Evolutionary conservation across 2,329 filamentous ascomycete species (phyloP).

Genomic region (Exserohilum rostratum): DNA sequence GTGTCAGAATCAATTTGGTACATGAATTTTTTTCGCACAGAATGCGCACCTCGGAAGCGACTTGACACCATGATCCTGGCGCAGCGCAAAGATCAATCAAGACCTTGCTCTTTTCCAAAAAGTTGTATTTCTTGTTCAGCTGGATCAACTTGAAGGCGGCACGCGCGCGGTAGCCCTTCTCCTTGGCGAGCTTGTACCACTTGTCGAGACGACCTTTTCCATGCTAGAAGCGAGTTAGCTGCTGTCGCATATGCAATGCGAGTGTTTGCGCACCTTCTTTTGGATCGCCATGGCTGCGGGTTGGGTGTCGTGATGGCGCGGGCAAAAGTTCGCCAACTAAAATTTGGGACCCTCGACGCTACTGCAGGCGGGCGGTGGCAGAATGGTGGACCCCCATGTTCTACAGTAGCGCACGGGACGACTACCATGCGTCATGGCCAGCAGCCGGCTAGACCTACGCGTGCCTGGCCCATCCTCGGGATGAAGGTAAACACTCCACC

Average conservation of each 20-base stretch:
- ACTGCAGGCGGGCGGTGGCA: conserved; percentile 24
- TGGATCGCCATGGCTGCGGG: conserved; percentile 80
- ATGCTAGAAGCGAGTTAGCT: conserved; percentile 60
- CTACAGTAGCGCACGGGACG: conserved; percentile 12
- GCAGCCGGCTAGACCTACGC: conserved; percentile 9
- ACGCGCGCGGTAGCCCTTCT: conserved; percentile 94
- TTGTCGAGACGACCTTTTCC: conserved; percentile 98
- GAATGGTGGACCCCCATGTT: conserved; percentile 6
- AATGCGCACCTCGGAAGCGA: conserved; percentile 84
- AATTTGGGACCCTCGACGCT: conserved; percentile 22
- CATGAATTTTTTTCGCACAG: neutral
- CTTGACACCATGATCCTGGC: conserved; percentile 68
- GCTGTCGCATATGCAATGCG: too few species aligned
- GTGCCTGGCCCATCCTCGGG: conserved; percentile 20
- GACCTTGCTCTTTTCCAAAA: conserved; percentile 95
- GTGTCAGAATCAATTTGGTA: conserved; percentile 4
- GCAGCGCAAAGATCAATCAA: conserved; percentile 96
- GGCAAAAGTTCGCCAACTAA: conserved; percentile 28
- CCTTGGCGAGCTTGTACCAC: conserved; percentile 98
- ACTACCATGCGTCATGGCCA: conserved; percentile 28
- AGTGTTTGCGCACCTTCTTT: conserved; percentile 70
- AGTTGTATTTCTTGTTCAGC: conserved; percentile 98
- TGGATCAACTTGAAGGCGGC: conserved; percentile 98
- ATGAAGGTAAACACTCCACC: conserved; percentile 24
- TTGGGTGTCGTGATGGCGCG: conserved; percentile 23